Evolutionary conservation across 805 yeast species (phyloP), one percentile per base, ranked within the genome.

Genomic region (Ogataea angusta): DNA sequence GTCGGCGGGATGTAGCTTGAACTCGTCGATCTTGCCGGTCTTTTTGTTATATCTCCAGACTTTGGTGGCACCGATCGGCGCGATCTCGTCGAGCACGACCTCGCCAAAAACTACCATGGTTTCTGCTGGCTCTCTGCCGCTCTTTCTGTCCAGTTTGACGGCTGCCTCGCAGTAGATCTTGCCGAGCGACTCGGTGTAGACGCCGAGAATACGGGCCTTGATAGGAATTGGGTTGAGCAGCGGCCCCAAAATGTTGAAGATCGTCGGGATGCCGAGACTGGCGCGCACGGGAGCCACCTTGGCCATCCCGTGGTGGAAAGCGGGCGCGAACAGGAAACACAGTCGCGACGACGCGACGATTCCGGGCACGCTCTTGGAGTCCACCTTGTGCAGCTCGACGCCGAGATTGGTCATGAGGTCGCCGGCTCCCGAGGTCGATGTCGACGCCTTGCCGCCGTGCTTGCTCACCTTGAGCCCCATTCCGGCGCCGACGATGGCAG

Each of bases 391-490:
- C 38, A 88, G 69, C 47, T 87, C 86, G n/a, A 89, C 82, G 0
- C 96, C 98, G n/a, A 93, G 70, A 18, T 78, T 72, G 19, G 75
- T 69, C 57, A 93, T 75, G 44, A 93, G 68, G 59, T 93, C 99
- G 4, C 96, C 97, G 2, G 97, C 84, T 1, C 99, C 99, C 2
- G 95, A 85, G 2, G 84, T 64, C 0, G 96, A 87, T 0, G 98
- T 89, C 0, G 96, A 80, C 0, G 99, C 98, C 55, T 93, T 91
- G 10, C 98, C 98, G 17, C 99, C 99, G 62, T 93, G 99, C 47
- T 93, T 93, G 58, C 95, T 86, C 13, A 93, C 82, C 16, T 76
- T 75, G 30, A 91, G 62, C 1, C 76, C 77, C 70, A 88, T 83
- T 6, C 99, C 99, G 0, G 98, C 87, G 0, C 89, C 93, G 2